Conservation (phyloP, 2,329 filamentous ascomycete genomes). For the Aspergillus caelatus region DNA sequence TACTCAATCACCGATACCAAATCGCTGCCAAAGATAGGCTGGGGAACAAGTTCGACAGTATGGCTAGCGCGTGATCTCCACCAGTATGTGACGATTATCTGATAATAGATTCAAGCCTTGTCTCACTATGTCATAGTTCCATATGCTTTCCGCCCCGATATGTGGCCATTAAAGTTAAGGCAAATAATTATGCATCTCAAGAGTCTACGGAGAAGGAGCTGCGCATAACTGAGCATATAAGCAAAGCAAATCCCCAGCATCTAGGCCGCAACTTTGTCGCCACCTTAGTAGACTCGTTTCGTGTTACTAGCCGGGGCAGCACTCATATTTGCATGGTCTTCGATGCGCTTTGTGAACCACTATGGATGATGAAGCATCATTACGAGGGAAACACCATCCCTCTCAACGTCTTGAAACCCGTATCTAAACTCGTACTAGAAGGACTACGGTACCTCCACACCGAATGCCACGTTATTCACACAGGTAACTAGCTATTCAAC, state of each 20-base stretch:
- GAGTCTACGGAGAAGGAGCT: constrained; percentile 30
- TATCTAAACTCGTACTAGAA: constrained; percentile 38
- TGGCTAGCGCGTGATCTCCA: constrained; percentile 42
- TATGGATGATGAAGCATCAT: constrained; percentile 34
- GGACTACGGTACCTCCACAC: constrained; percentile 46
- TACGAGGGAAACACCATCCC: constrained; percentile 30
- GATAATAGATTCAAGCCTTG: constrained; percentile 2
- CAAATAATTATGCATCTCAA: constrained; percentile 27
- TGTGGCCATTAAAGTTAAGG: constrained; percentile 39
- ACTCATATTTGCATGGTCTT: constrained; percentile 41
- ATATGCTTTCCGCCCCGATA: constrained; percentile 30
- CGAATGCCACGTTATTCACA: constrained; percentile 44
- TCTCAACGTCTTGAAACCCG: constrained; percentile 30
- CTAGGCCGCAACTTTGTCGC: constrained; percentile 35
- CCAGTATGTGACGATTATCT: constrained; percentile 19
- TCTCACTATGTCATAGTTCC: constrained; percentile 22
- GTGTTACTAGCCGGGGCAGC: constrained; percentile 28
- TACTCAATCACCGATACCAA: constrained; percentile 39
- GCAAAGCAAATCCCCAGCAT: constrained; percentile 31
- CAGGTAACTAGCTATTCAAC: constrained; percentile 26
- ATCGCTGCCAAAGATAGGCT: constrained; percentile 44
- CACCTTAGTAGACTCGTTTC: constrained; percentile 39
- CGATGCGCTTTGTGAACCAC: constrained; percentile 37
- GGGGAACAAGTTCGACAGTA: constrained; percentile 44
- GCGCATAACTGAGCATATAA: constrained; percentile 36